Conservation (phyloP, 2,329 filamentous ascomycete species). For the Cercospora berteroae region DNA sequence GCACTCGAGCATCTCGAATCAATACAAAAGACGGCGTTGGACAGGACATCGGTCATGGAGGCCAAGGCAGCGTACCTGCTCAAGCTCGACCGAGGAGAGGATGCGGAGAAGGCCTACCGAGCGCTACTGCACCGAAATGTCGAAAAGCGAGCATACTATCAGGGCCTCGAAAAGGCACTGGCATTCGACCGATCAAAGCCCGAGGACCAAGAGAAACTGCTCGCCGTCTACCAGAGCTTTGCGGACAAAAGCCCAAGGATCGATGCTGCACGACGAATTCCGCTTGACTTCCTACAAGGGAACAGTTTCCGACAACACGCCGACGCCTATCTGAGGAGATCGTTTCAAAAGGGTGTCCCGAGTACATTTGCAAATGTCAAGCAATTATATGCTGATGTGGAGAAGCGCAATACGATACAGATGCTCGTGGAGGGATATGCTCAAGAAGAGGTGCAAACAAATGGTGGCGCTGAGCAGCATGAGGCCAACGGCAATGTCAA, state of each 20-base stretch:
- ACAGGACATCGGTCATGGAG: conserved; percentile 83
- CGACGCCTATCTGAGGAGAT: conserved; percentile 73
- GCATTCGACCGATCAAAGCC: conserved; percentile 61
- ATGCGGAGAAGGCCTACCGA: conserved; percentile 79
- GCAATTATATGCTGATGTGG: conserved; percentile 75
- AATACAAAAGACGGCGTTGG: conserved; percentile 73
- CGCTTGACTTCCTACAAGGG: conserved; percentile 82
- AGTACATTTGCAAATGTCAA: conserved; percentile 97
- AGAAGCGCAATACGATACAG: conserved; percentile 75
- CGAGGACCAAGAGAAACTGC: conserved; percentile 66
- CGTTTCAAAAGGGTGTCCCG: conserved; percentile 89
- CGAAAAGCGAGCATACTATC: conserved; percentile 84
- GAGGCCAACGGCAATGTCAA: conserved; percentile 36
- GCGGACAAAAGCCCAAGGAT: conserved; percentile 76
- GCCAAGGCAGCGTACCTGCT: conserved; percentile 79
- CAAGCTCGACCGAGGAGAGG: conserved; percentile 71
- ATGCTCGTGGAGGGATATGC: conserved; percentile 77
- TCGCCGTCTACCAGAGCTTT: conserved; percentile 77
- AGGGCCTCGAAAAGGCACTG: conserved; percentile 68
- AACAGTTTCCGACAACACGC: conserved; percentile 77
- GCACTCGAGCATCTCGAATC: conserved; percentile 83
- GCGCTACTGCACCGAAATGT: conserved; percentile 80
- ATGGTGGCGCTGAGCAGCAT: conserved; percentile 28
- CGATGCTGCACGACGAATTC: conserved; percentile 81
- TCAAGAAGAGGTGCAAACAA: conserved; percentile 35